These are phyloP conservation scores for Gracilaria gracilis DNA, from an alignment of 23 red algal genomes.

Conservation along the genomic window DNA sequence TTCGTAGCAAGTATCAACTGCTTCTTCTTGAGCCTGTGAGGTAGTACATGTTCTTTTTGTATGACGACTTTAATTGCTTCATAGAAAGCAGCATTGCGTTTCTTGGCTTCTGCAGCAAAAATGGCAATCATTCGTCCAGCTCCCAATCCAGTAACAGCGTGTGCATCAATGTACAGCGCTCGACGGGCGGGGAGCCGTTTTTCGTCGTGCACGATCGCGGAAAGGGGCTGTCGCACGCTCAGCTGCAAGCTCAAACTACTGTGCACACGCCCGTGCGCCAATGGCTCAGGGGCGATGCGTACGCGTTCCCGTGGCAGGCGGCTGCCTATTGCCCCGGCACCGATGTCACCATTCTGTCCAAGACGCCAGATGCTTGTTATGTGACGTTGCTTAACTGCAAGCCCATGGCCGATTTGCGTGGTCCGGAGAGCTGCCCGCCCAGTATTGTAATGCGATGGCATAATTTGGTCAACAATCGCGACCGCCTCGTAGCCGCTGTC, in stretches of 20 bases:
- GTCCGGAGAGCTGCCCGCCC: neutral
- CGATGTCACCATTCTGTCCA: constrained; percentile 39
- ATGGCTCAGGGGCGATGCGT: neutral
- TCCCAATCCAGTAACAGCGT: neutral
- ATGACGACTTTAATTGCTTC: too few relatives aligned
- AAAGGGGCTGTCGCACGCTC: neutral
- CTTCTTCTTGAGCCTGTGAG: too few relatives aligned
- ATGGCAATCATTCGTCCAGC: too few relatives aligned
- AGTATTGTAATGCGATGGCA: neutral
- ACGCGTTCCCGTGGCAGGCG: constrained; percentile 31
- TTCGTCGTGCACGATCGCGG: constrained; percentile 28
- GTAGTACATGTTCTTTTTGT: too few relatives aligned
- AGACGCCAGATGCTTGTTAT: neutral
- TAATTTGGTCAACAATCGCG: neutral
- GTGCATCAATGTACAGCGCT: neutral
- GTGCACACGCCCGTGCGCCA: neutral
- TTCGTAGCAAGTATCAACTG: too few relatives aligned
- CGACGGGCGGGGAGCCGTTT: neutral
- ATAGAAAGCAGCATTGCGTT: too few relatives aligned
- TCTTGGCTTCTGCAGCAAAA: too few relatives aligned
- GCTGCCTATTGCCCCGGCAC: constrained; percentile 19
- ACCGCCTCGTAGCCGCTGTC: neutral
- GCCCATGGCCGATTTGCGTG: neutral
- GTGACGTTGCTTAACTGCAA: neutral
- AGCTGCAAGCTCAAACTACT: neutral